Base-by-base conservation (phyloP, 2,329 filamentous ascomycete species). In the Biscogniauxia mediterranea region DNA sequence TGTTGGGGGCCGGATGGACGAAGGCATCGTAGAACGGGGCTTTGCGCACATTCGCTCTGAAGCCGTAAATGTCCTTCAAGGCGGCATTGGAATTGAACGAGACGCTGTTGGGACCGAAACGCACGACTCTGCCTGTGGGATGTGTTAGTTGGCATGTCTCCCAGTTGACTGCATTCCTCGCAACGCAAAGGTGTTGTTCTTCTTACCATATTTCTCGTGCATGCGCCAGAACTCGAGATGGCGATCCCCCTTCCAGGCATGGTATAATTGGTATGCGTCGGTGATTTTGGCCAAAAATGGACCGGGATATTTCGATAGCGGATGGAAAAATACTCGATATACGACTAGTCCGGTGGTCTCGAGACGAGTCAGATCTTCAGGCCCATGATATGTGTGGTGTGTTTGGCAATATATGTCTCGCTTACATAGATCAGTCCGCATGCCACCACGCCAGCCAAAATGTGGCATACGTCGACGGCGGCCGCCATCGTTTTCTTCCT, bases 51-150 rank as follows among this genome's bases (percentile, higher is more conserved):
- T 88, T 88, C 72, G 84, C 75, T 55, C 80, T 80, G 78, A 87
- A 85, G 65, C 86, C 85, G 75, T 89, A 88, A 63, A 90, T 88
- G 19, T 86, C 83, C 72, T 86, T 85, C 61, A 91, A 79, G 0
- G 89, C 89, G 7, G 83, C 82, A 63, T 83, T 84, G 58, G 86
- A 88, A 80, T 95, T 94, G 78, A 96, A 85, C 0, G 88, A 91
- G 51, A 96, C 78, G 62, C 85, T 86, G 74, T 92, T 92, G 52
- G 92, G 92, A 0, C 89, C 90, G 66, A 89, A 91, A 26, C 92
- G 89, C n/a, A 94, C 89, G 56, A 87, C 74, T n/a, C 80, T 78
- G 68, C 86, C 85, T 86, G 1, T 19, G 9, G 2, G 54, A 54
- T 63, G 38, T 63, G 42, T 42, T 8, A 54, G 70, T 17, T 63